Percentiles rank a stretch among this genome's conserved stretches.
Evolutionary conservation across 2,329 filamentous ascomycete genomes (phyloP).

Genomic region (Venturia carpophila): DNA sequence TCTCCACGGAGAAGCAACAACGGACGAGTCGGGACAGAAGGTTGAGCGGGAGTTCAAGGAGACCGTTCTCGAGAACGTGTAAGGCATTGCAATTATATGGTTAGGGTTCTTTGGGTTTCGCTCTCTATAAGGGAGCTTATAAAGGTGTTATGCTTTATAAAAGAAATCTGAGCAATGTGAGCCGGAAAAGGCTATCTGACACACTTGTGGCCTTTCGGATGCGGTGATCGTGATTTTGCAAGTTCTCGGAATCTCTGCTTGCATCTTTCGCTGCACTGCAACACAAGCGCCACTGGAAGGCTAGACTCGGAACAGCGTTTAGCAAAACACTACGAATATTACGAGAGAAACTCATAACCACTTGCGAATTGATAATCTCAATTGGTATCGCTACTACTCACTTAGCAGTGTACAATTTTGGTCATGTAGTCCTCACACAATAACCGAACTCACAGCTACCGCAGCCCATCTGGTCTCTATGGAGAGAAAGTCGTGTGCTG

Average conservation of each 20-base stretch:
- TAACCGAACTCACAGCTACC: no score
- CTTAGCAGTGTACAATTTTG: no score
- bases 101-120: constrained; percentile 12
- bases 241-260: background rate
- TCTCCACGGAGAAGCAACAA: constrained; percentile 94
- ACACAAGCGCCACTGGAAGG: background rate
- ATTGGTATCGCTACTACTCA: no score
- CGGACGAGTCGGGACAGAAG: constrained; percentile 96
- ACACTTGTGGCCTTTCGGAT: background rate
- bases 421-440: no score
- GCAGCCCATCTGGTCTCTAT: no score
- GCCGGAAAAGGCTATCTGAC: constrained; percentile 10
- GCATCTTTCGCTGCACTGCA: background rate
- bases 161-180: constrained; percentile 13
- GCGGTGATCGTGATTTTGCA: constrained; percentile 2
- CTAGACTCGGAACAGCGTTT: background rate
- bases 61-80: constrained; percentile 87
- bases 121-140: constrained; percentile 5
- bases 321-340: background rate
- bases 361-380: background rate
- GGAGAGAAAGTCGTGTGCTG: no score
- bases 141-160: constrained; percentile 16
- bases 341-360: background rate
- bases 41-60: constrained; percentile 99
- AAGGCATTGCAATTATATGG: constrained; percentile 28